phyloP scores from a whole-genome alignment of 1,284 basidiomycete genomes.

The Boletus sp. region DNA sequence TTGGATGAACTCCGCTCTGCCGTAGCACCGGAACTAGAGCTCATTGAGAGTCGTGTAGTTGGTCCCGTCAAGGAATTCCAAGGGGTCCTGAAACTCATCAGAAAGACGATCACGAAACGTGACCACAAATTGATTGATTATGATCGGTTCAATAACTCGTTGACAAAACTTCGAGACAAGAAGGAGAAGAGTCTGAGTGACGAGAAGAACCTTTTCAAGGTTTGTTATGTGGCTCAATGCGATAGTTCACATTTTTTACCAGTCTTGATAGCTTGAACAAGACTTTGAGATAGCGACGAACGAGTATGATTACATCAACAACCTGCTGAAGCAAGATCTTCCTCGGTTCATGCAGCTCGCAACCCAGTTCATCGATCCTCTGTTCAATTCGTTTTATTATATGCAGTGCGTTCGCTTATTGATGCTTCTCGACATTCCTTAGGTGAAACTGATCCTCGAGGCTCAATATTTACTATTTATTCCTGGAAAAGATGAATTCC shows the following conservation, averaged over 20 bases:
- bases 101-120: slow-evolving; percentile 95
- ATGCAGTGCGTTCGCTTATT: slow-evolving; percentile 81
- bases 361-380: slow-evolving; percentile 91
- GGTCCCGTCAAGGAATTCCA: slow-evolving; percentile 91
- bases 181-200: slow-evolving; percentile 94
- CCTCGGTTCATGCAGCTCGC: slow-evolving; percentile 90
- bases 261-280: slow-evolving; percentile 81
- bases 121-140: slow-evolving; percentile 98
- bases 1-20: slow-evolving; percentile 86
- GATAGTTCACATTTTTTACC: slow-evolving; percentile 4
- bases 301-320: slow-evolving; percentile 98
- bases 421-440: slow-evolving; percentile 5
- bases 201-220: slow-evolving; percentile 96
- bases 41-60: slow-evolving; percentile 89
- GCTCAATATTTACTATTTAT: slow-evolving; percentile 92
- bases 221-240: slow-evolving; percentile 41
- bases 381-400: slow-evolving; percentile 99
- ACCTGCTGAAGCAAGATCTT: slow-evolving; percentile 88
- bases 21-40: slow-evolving; percentile 90
- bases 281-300: slow-evolving; percentile 94
- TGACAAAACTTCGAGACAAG: slow-evolving; percentile 96
- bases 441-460: slow-evolving; percentile 44
- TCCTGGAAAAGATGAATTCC: slow-evolving; percentile 89
- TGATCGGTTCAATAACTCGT: slow-evolving; percentile 94
- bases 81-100: slow-evolving; percentile 83